phyloP scores from a whole-genome alignment of 345 rosid species.

The Corymbia maculata region DNA sequence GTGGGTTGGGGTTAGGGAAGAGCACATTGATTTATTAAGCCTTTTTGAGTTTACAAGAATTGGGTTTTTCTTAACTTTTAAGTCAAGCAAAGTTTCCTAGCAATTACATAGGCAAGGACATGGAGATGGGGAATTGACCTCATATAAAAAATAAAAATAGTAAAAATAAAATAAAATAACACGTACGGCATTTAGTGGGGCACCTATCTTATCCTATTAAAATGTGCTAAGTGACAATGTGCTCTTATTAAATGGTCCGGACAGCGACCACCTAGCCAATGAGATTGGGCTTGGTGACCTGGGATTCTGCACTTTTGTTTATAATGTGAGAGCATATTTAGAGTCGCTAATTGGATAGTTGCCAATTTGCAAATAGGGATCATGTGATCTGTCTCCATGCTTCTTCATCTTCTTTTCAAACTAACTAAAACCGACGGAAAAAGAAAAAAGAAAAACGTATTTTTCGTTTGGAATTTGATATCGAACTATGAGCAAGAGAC shows the following conservation, averaged over 20 bases:
- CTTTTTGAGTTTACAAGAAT: not conserved
- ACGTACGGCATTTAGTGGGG: not conserved
- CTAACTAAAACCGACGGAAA: not conserved
- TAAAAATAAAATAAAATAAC: not conserved
- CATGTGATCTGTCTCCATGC: not conserved
- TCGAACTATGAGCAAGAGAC: not conserved
- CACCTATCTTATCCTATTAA: not conserved
- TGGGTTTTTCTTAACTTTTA: not conserved
- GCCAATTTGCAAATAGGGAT: not conserved
- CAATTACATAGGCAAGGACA: not conserved
- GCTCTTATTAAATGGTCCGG: not conserved
- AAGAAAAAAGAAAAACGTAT: not conserved
- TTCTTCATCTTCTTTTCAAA: not conserved
- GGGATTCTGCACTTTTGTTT: not conserved
- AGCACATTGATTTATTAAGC: not conserved
- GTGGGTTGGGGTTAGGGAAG: not conserved
- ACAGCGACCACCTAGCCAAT: not conserved
- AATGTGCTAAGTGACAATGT: not conserved
- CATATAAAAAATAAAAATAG: not conserved
- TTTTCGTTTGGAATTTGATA: not conserved
- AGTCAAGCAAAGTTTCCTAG: not conserved
- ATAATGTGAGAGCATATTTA: not conserved
- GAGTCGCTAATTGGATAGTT: not conserved
- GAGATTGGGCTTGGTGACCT: not conserved
- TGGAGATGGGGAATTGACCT: not conserved